Evolutionary conservation across 352 stramenopile genomes (phyloP).

Genomic region (Phytopythium ostracodes): DNA sequence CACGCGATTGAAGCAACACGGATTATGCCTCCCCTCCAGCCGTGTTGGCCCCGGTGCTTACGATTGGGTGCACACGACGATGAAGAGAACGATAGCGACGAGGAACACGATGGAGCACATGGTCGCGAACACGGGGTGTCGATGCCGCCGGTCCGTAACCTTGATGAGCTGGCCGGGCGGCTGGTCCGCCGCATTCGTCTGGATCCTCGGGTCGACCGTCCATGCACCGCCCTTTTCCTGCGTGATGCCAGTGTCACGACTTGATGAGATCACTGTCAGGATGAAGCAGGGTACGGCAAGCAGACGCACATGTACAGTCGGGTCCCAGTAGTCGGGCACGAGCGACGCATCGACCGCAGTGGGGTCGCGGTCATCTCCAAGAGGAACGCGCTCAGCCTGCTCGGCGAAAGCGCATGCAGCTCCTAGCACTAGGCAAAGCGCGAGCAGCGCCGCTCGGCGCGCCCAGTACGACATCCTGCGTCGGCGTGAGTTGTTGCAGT

Average conservation of each 20-base stretch:
- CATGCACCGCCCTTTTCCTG: constrained; percentile 9
- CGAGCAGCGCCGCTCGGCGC: neutral
- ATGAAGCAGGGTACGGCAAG: neutral
- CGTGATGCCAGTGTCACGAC: neutral
- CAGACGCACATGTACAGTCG: constrained; percentile 4
- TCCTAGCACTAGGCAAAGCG: constrained; percentile 3
- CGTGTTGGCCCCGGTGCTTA: too few relatives aligned
- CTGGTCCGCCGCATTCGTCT: constrained; percentile 43
- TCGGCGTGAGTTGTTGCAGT: neutral
- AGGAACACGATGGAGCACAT: constrained; percentile 69
- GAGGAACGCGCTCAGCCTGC: neutral
- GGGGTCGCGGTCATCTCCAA: neutral
- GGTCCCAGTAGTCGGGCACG: constrained; percentile 55
- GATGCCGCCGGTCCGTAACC: constrained; percentile 62
- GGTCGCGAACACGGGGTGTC: constrained; percentile 65
- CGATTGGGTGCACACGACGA: constrained; percentile 55
- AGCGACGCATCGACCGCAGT: constrained; percentile 32
- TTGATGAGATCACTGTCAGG: neutral
- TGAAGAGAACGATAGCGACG: constrained; percentile 52
- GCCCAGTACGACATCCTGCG: neutral
- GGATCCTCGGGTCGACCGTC: constrained; percentile 22
- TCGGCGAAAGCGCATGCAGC: neutral
- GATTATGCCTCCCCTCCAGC: too few relatives aligned
- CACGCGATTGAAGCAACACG: too few relatives aligned
- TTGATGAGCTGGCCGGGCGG: constrained; percentile 69